phyloP scores from a whole-genome alignment of 257 asterid species.

The Capsicum pubescens region DNA sequence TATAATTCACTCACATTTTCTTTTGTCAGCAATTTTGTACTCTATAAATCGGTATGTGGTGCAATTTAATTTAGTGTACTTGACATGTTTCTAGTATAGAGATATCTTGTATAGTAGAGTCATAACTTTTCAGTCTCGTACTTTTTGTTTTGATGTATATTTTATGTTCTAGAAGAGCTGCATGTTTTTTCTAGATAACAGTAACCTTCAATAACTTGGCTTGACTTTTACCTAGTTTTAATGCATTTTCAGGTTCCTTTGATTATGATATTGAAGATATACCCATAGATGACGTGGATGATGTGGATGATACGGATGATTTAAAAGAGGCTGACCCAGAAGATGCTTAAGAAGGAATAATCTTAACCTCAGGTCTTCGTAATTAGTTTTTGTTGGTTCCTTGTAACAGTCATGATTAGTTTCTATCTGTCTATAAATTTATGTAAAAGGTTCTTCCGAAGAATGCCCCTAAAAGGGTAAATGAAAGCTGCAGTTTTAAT shows the following conservation, averaged over 20 bases:
- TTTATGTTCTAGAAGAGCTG: conserved; percentile 19
- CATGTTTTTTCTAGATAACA: background rate
- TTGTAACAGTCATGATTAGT: background rate
- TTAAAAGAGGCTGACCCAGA: conserved; percentile 29
- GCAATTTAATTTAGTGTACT: conserved; percentile 9
- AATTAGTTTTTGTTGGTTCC: background rate
- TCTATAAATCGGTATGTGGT: background rate
- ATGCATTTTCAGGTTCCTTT: conserved; percentile 45
- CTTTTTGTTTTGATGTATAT: conserved; percentile 16
- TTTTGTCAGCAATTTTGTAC: background rate
- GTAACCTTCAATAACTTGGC: background rate
- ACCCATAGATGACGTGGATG: conserved; percentile 59
- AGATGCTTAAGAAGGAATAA: conserved; percentile 9
- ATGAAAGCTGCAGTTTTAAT: conserved; percentile 8
- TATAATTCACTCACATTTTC: background rate
- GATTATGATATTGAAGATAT: conserved; percentile 61
- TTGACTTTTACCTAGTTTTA: background rate
- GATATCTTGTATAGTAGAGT: background rate
- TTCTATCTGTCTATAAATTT: background rate
- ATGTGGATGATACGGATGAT: conserved; percentile 42
- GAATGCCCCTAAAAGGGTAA: background rate
- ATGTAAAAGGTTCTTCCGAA: background rate
- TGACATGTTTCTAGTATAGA: conserved; percentile 21
- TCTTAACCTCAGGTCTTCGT: conserved; percentile 6
- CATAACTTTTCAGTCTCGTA: background rate